Evolutionary conservation across 2,329 filamentous ascomycete genomes (phyloP), one percentile per base, ranked within the genome.

Genomic region (Hysterium pulicare): DNA sequence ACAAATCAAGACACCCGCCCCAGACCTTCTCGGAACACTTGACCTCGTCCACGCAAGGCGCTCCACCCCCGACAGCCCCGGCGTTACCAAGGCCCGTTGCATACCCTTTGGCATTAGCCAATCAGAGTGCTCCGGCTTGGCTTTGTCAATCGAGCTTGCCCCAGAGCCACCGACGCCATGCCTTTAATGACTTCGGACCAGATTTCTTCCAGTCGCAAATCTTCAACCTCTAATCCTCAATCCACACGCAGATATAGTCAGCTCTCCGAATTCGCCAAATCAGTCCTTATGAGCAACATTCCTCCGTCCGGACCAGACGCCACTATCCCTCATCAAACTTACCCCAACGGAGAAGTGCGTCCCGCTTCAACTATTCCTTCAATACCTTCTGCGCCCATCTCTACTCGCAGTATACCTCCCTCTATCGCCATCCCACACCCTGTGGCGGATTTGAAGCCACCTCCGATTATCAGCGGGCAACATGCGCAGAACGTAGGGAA

Each of bases 231-330:
- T 43, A 43, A 33, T 41, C 26, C 46, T 43, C 44, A 40, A 33
- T 35, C 16, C 37, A 40, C 38, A 32, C 56, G 58, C 44, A 59
- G 56, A 44, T 60, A 63, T 55, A 66, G 69, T 58, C 71, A 75
- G 55, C 73, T 74, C 58, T 75, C 73, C 40, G 57, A 61, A 46
- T 70, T 74, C 53, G 74, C 75, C 38, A 71, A 72, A 62, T 70
- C 70, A 54, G 72, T 71, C 55, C 71, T 76, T 57, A 74, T 76
- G 69, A 71, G 67, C 61, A 66, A 58, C 55, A 58, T 67, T 53
- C 24, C 49, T 57, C 36, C 51, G 50, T 21, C 48, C 55, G n/a
- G 45, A 45, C 31, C 50, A 55, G 41, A 54, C 52, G 39, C 48
- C 55, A 22, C 37, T 47, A 21, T 28, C 50, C 10, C 16, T 45